Base-by-base conservation (phyloP, 768 basidiomycete genomes). In the Lactifluus echinatus region DNA sequence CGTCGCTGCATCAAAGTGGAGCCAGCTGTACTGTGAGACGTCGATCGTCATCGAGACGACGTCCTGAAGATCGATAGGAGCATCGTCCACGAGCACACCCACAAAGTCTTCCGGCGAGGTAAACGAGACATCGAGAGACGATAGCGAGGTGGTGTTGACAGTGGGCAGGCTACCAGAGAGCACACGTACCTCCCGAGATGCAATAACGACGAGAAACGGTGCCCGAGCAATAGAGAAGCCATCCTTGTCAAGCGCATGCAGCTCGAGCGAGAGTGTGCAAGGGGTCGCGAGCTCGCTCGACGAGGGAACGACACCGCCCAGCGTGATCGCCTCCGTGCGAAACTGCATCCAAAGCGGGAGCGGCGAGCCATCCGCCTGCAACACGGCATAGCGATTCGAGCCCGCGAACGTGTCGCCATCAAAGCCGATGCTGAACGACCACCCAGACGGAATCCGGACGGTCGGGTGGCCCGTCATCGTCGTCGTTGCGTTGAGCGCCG, bases 381-480 rank as follows among this genome's bases (percentile, higher is more conserved):
- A 75, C 26, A 84, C 83, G 10, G 76, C 85, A 37, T 89, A 63
- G 26, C 71, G 72, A 33, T 77, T 71, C 45, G 69, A 56, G 29
- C 78, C 72, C 2, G 66, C 57, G 68, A 83, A 85, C 2, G 88
- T 93, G 34, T 78, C 73, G 57, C 79, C 74, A 50, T 83, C 71
- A 64, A 96, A 81, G 14, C 93, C 94, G 56, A 97, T 79, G 65
- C 89, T 91, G 72, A 95, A 97, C 0, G 89, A 89, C 92, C 93
- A 95, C 44, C 73, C 70, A 7, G 80, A 80, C 1, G 91, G 92
- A 10, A 95, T 80, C 50, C 92, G 76, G 54, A 96, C 67, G 48
- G 77, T 73, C 53, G 84, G 84, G 48, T 71, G 73, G 45, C 69
- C 64, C 19, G 57, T 23, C 15, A 74, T 75, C 28, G n/a, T n/a